These are phyloP conservation scores for Talaromyces borbonicus DNA, from an alignment of 495 filamentous ascomycete genomes.

Conservation along the genomic window DNA sequence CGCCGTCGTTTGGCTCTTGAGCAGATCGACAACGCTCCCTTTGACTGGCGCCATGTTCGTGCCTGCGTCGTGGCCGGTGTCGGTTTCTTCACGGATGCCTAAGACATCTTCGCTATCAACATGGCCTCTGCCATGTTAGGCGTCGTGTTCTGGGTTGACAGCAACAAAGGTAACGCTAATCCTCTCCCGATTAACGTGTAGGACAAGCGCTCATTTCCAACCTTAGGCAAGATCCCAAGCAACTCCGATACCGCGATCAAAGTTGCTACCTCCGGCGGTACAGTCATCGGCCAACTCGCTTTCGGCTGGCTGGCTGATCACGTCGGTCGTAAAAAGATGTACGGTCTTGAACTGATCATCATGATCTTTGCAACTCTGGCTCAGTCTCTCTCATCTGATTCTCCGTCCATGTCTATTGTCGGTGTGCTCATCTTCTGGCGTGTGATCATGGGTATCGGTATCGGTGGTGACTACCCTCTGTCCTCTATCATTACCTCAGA, in stretches of 20 bases:
- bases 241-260: conserved; percentile 76
- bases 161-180: conserved; percentile 9
- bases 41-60: conserved; percentile 71
- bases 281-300: conserved; percentile 72
- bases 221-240: conserved; percentile 47
- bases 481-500: conserved; percentile 78
- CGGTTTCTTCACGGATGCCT: conserved; percentile 77
- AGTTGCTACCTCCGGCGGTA: conserved; percentile 77
- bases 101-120: conserved; percentile 75
- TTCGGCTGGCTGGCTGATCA: conserved; percentile 77
- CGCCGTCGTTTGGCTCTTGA: conserved; percentile 64
- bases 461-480: conserved; percentile 81
- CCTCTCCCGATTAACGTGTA: not conserved
- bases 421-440: conserved; percentile 86
- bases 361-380: conserved; percentile 81
- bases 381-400: conserved; percentile 59
- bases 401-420: conserved; percentile 58
- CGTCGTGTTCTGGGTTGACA: conserved; percentile 51
- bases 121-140: conserved; percentile 60
- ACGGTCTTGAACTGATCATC: conserved; percentile 78
- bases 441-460: conserved; percentile 73
- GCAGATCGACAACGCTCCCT: conserved; percentile 70
- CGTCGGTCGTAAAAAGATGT: conserved; percentile 75
- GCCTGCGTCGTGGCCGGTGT: conserved; percentile 71
- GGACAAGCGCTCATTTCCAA: conserved; percentile 16